Conservation (phyloP, 177 flowering plant species). For the Vitis hybrid region DNA sequence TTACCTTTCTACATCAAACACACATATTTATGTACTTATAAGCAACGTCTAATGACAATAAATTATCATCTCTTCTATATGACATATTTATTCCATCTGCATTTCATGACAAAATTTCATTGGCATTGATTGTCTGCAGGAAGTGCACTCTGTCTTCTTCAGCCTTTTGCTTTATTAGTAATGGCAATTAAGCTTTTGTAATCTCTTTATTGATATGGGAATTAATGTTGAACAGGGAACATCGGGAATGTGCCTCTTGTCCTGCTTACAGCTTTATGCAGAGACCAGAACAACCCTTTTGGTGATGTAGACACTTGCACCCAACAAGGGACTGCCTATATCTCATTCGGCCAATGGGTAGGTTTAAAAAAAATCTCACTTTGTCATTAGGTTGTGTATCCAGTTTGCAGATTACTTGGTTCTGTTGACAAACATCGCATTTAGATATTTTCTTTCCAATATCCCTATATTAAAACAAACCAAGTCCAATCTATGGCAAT, state of each 20-base stretch:
- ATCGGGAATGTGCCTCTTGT: slow-evolving; percentile 99
- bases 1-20: too few species aligned
- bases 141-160: too few species aligned
- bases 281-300: slow-evolving; percentile 88
- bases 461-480: too few species aligned
- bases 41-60: too few species aligned
- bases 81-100: too few species aligned
- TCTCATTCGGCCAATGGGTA: slow-evolving; percentile 99
- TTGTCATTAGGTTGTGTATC: background rate
- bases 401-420: background rate
- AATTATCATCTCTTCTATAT: too few species aligned
- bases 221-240: slow-evolving; percentile 58
- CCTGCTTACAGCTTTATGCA: slow-evolving; percentile 86
- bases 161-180: too few species aligned
- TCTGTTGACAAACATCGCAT: too few species aligned
- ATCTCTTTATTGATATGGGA: background rate
- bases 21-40: too few species aligned
- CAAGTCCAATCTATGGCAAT: background rate
- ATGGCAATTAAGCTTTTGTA: background rate
- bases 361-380: slow-evolving; percentile 12
- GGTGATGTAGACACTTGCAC: slow-evolving; percentile 73
- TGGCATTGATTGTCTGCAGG: too few species aligned
- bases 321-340: slow-evolving; percentile 90
- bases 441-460: too few species aligned
- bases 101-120: too few species aligned